Base-by-base conservation (phyloP, 2,329 filamentous ascomycete genomes). In the Calonectria henricotiae region DNA sequence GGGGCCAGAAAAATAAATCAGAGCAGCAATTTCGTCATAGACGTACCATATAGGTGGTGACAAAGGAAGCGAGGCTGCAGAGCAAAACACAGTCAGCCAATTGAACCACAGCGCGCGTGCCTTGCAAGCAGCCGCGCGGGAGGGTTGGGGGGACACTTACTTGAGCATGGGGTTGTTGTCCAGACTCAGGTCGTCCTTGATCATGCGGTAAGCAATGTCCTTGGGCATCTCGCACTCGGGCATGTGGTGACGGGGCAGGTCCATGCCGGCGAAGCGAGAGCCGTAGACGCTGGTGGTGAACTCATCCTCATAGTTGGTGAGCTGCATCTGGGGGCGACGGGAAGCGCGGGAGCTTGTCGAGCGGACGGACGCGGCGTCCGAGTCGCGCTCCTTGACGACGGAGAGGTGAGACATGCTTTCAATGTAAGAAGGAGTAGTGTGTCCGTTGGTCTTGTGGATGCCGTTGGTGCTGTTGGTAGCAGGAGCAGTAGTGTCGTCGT, bases 131-230 rank as follows among this genome's bases (percentile, higher is more conserved):
- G 30, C 58, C 35, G 51, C 25, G 7, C 27, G 27, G 27, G 27
- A 30, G 4, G 7, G 27, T 7, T 7, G 27, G 7, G 20, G 27
- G 43, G 41, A 46, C 13, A 79, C 87, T 76, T 84, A 93, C 91
- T 92, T 94, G 73, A 97, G 88, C 87, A 95, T 96, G 9, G 95
- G 94, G 77, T 96, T 97, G 67, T 95, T 95, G 80, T 98, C 96
- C 63, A 98, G 86, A 73, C 93, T 96, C 74, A 98, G 87, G 80
- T 98, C 94, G 81, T 98, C 96, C 86, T 94, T 96, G 87, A 98
- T 98, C 93, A 98, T 93, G 60, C 95, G 92, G 83, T 98, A 98
- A n/a, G 96, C 96, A 63, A 98, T 89, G 75, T 97, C 93, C 76
- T 90, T 91, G 51, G 96, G 96, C 95, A 98, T 98, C 83, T 97